These are phyloP conservation scores for Leccinum imitatum DNA, from an alignment of 768 basidiomycete species.

Conservation along the genomic window DNA sequence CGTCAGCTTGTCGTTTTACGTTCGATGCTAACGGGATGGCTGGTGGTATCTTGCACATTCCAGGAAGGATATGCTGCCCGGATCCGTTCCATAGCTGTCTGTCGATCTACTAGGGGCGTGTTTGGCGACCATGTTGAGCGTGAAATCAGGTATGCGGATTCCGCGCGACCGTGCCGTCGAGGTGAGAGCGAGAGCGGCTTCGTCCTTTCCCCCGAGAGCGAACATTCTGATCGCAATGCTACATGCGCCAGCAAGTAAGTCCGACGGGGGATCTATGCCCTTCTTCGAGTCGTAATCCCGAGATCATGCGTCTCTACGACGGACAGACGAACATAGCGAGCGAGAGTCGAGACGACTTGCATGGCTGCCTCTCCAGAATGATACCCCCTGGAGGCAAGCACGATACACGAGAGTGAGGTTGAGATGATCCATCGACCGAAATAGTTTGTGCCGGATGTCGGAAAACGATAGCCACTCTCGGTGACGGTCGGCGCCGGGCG, in stretches of 20 bases:
- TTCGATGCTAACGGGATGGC: too few relatives aligned
- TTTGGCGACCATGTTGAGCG: conserved; percentile 31
- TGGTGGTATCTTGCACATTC: too few relatives aligned
- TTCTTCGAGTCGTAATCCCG: too few relatives aligned
- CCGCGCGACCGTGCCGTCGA: conserved; percentile 32
- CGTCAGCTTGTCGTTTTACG: too few relatives aligned
- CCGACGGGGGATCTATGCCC: not conserved
- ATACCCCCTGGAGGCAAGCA: conserved; percentile 50
- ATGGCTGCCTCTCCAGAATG: not conserved
- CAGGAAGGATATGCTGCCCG: too few relatives aligned
- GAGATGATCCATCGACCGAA: conserved; percentile 29
- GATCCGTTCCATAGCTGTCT: too few relatives aligned
- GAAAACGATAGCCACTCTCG: conserved; percentile 19
- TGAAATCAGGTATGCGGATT: conserved; percentile 35
- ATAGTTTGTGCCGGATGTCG: conserved; percentile 32
- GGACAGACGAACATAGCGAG: too few relatives aligned
- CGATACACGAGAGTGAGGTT: conserved; percentile 40
- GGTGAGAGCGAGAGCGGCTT: conserved; percentile 48
- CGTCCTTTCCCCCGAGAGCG: conserved; percentile 36
- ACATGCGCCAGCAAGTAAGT: conserved; percentile 25
- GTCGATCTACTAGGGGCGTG: too few relatives aligned
- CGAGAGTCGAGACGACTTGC: too few relatives aligned
- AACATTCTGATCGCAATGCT: conserved; percentile 44
- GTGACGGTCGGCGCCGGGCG: conserved; percentile 33
- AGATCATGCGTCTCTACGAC: too few relatives aligned